phyloP scores from a whole-genome alignment of 2,329 filamentous ascomycete species.

The Westerdykella sp. region DNA sequence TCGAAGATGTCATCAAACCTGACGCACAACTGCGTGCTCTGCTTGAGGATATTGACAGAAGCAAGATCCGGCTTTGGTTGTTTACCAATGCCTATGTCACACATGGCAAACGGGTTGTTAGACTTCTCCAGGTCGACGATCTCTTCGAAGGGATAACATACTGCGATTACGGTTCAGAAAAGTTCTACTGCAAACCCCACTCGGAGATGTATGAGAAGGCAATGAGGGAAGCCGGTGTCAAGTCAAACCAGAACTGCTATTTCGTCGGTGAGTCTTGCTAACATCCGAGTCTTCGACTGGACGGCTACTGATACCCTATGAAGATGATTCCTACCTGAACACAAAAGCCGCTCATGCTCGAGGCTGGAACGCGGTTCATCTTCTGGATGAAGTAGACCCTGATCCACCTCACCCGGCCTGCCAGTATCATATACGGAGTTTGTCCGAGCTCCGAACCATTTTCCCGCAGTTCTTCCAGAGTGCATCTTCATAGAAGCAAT shows the following conservation, averaged over 20 bases:
- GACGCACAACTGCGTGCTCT: slow-evolving; percentile 67
- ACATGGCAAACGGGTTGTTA: slow-evolving; percentile 77
- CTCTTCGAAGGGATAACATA: slow-evolving; percentile 92
- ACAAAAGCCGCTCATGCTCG: slow-evolving; percentile 68
- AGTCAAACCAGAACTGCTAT: slow-evolving; percentile 66
- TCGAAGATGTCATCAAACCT: slow-evolving; percentile 77
- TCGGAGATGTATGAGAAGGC: slow-evolving; percentile 79
- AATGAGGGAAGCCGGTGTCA: slow-evolving; percentile 74
- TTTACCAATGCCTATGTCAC: slow-evolving; percentile 94
- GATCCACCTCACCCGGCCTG: slow-evolving; percentile 60
- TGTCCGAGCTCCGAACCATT: slow-evolving; percentile 67
- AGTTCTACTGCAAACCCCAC: slow-evolving; percentile 81
- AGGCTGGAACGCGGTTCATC: slow-evolving; percentile 81
- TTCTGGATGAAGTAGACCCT: slow-evolving; percentile 69
- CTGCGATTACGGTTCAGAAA: slow-evolving; percentile 74
- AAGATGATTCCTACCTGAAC: slow-evolving; percentile 83
- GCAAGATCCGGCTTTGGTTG: slow-evolving; percentile 84
- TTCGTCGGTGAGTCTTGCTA: slow-evolving; percentile 69
- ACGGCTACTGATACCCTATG: background rate
- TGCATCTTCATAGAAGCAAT: slow-evolving; percentile 1
- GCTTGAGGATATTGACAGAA: slow-evolving; percentile 73
- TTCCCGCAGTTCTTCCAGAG: slow-evolving; percentile 84
- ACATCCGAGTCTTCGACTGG: background rate
- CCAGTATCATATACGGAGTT: slow-evolving; percentile 65
- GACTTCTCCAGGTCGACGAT: slow-evolving; percentile 74